Evolutionary conservation across 495 filamentous ascomycete genomes (phyloP), one percentile per base, ranked within the genome.

Genomic region (Xeromyces bisporus): DNA sequence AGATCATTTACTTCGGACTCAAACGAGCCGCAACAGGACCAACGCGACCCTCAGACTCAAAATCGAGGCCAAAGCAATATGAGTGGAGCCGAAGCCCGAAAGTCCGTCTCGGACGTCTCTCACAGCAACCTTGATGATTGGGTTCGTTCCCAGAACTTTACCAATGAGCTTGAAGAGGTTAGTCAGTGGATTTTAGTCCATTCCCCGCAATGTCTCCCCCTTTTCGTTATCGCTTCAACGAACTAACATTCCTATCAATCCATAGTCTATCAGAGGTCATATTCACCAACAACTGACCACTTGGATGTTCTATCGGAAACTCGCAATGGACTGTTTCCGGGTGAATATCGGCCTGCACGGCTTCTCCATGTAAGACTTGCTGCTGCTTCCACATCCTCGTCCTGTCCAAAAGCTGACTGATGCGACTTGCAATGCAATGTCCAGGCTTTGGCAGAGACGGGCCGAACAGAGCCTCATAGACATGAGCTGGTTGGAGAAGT

Each of bases 261-360:
- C 17, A 21, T 16, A 40, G 39, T 41, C 34, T 13, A 13, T 41
- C 11, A 18, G 39, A 36, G 39, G 39, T 18, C 39, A 41, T 24
- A 41, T 41, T 13, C 39, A 41, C 16, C 28, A 41, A 28, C 29
- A 41, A 28, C 26, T 41, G 15, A 33, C 31, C 14, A 34, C 34
- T 14, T 41, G 39, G 39, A 14, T 41, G 10, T 37, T 41, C 34
- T 41, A 29, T 20, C 39, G 39, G 15, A 41, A 41, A 25, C 27
- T 41, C 14, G 39, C 39, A 8, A 30, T 31, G 2, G 39, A 41
- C 21, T 41, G 39, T 28, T 17, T 13, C 16, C 29, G 34, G 6
- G 24, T 29, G 10, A 41, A 41, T 15, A 27, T 41, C 13, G 16
- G 34, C 7, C 30, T 41, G 6, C 39, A 41, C 13, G 39, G 39